Evolutionary conservation across 1,284 basidiomycete species (phyloP).

Genomic region (Tilletia indica): DNA sequence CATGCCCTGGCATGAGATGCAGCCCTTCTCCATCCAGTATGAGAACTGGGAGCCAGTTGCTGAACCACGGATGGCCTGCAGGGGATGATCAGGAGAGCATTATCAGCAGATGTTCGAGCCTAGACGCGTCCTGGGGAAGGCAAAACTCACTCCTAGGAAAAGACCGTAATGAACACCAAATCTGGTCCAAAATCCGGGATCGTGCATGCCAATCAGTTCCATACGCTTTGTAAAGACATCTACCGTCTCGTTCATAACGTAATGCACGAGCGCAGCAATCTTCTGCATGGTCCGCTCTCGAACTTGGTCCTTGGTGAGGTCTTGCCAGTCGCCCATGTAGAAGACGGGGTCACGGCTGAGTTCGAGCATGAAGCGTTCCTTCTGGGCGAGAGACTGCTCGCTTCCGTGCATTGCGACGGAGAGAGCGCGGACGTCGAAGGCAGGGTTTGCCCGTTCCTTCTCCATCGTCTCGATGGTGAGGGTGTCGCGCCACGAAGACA

Average conservation of each 20-base stretch:
- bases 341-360: slow-evolving; percentile 62
- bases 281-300: slow-evolving; percentile 53
- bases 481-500: slow-evolving; percentile 38
- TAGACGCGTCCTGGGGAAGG: slow-evolving; percentile 56
- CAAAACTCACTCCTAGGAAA: slow-evolving; percentile 58
- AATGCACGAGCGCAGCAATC: slow-evolving; percentile 45
- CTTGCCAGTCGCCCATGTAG: slow-evolving; percentile 62
- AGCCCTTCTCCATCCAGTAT: slow-evolving; percentile 64
- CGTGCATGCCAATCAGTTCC: slow-evolving; percentile 59
- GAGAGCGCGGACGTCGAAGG: slow-evolving; percentile 60
- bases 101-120: background rate
- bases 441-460: slow-evolving; percentile 59
- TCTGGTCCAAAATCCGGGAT: slow-evolving; percentile 63
- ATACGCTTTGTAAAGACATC: slow-evolving; percentile 61
- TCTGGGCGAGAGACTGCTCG: slow-evolving; percentile 50
- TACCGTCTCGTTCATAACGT: slow-evolving; percentile 46
- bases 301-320: slow-evolving; percentile 62
- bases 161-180: slow-evolving; percentile 64
- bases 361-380: slow-evolving; percentile 59
- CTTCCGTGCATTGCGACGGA: slow-evolving; percentile 57
- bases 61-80: slow-evolving; percentile 34
- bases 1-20: slow-evolving; percentile 62
- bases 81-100: background rate
- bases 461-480: slow-evolving; percentile 56
- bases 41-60: slow-evolving; percentile 57